Percentiles rank a stretch among this genome's conserved stretches.
Evolutionary conservation across 768 basidiomycete genomes (phyloP).

Genomic region (Lactifluus rugatus): DNA sequence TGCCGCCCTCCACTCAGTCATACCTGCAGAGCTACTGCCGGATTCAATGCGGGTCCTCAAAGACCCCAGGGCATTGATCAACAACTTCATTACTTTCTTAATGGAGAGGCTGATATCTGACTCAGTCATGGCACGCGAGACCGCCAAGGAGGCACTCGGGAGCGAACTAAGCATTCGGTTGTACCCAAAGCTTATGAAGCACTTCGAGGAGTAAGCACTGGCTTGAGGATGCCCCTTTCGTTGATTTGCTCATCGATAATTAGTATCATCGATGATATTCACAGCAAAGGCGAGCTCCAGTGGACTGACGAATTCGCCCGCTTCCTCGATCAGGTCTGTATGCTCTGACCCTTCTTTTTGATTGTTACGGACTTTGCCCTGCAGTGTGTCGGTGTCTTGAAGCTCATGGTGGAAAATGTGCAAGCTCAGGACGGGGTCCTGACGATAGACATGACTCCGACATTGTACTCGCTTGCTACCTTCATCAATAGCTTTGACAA

Average conservation of each 20-base stretch:
- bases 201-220: slow-evolving; percentile 59
- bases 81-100: slow-evolving; percentile 56
- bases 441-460: slow-evolving; percentile 29
- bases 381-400: slow-evolving; percentile 67
- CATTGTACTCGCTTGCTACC: slow-evolving; percentile 41
- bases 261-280: slow-evolving; percentile 45
- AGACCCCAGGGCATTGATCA: slow-evolving; percentile 48
- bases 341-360: background rate
- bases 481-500: slow-evolving; percentile 58
- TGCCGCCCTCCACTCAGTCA: slow-evolving; percentile 40
- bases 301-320: slow-evolving; percentile 35
- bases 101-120: slow-evolving; percentile 61
- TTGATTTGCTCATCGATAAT: background rate
- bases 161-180: slow-evolving; percentile 64
- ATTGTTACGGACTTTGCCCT: background rate
- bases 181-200: slow-evolving; percentile 56
- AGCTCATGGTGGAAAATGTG: slow-evolving; percentile 67
- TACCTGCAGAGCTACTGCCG: slow-evolving; percentile 52
- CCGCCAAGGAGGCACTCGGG: slow-evolving; percentile 72
- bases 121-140: slow-evolving; percentile 60
- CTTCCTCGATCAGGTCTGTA: slow-evolving; percentile 64
- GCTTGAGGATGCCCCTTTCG: background rate
- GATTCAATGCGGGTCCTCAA: slow-evolving; percentile 60
- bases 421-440: slow-evolving; percentile 50
- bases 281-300: slow-evolving; percentile 37